Evolutionary conservation across 176 grass and related monocot species (phyloP).

Genomic region (Phyllostachys edulis): DNA sequence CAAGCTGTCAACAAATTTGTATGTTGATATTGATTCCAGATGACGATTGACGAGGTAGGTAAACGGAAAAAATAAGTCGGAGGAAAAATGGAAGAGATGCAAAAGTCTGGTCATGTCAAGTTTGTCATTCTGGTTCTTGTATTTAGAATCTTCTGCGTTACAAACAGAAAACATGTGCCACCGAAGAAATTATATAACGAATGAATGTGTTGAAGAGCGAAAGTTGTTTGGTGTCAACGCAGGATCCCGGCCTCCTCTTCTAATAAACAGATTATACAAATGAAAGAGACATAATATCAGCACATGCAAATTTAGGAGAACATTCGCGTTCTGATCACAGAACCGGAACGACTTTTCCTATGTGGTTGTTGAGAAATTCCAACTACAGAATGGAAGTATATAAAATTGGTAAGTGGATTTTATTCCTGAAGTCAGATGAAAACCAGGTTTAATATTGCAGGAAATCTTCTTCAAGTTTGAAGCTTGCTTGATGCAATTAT

Average conservation of each 20-base stretch:
- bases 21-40: neutral
- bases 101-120: neutral
- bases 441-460: neutral
- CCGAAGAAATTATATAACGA: neutral
- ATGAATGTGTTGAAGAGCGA: slow-evolving; percentile 5
- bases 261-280: neutral
- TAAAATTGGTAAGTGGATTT: neutral
- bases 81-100: neutral
- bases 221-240: neutral
- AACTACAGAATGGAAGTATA: neutral
- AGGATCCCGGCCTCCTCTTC: neutral
- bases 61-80: neutral
- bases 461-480: no score
- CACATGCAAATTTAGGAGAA: neutral
- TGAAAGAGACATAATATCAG: neutral
- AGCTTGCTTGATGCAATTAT: slow-evolving; percentile 22
- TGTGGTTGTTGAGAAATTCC: neutral
- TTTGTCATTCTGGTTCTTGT: neutral
- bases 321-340: neutral
- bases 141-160: neutral
- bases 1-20: no score
- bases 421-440: neutral
- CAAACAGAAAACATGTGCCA: neutral
- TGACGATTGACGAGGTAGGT: slow-evolving; percentile 2
- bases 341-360: neutral